phyloP scores from a whole-genome alignment of 148 eudicot species.

The Silene latifolia region DNA sequence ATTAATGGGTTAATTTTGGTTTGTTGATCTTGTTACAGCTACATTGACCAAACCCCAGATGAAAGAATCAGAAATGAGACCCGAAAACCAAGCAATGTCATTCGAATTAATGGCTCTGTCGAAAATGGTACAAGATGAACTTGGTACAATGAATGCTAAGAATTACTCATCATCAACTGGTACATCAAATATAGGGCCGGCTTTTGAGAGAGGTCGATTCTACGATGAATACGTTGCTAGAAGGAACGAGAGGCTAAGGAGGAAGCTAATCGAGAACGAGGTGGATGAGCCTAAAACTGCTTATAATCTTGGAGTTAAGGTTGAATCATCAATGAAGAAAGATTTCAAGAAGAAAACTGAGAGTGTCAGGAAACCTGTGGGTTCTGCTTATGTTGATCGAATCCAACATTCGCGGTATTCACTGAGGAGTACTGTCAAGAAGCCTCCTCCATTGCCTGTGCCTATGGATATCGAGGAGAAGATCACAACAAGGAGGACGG shows the following conservation, averaged over 20 bases:
- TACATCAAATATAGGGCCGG: slow-evolving; percentile 24
- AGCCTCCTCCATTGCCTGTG: slow-evolving; percentile 64
- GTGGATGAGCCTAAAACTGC: slow-evolving; percentile 26
- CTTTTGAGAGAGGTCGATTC: slow-evolving; percentile 60
- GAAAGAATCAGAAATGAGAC: slow-evolving; percentile 36
- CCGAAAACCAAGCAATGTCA: slow-evolving; percentile 48
- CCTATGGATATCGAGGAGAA: slow-evolving; percentile 47
- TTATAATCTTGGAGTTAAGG: slow-evolving; percentile 49
- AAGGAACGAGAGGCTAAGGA: slow-evolving; percentile 80
- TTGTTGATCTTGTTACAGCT: slow-evolving; percentile 13
- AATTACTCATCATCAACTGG: not conserved
- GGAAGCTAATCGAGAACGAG: slow-evolving; percentile 48
- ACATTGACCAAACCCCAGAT: slow-evolving; percentile 42
- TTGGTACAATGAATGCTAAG: slow-evolving; percentile 24
- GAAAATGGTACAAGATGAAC: slow-evolving; percentile 47
- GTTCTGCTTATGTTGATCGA: slow-evolving; percentile 42
- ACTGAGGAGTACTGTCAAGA: slow-evolving; percentile 63
- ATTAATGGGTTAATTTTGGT: not conserved
- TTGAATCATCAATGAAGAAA: slow-evolving; percentile 48
- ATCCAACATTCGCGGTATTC: slow-evolving; percentile 59
- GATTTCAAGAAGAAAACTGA: slow-evolving; percentile 47
- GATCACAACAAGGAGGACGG: slow-evolving; percentile 34
- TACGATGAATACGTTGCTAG: slow-evolving; percentile 73
- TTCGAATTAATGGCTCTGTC: slow-evolving; percentile 52
- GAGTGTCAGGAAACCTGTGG: slow-evolving; percentile 39